phyloP scores from a whole-genome alignment of 1,284 basidiomycete species.

The Exobasidium rhododendri region DNA sequence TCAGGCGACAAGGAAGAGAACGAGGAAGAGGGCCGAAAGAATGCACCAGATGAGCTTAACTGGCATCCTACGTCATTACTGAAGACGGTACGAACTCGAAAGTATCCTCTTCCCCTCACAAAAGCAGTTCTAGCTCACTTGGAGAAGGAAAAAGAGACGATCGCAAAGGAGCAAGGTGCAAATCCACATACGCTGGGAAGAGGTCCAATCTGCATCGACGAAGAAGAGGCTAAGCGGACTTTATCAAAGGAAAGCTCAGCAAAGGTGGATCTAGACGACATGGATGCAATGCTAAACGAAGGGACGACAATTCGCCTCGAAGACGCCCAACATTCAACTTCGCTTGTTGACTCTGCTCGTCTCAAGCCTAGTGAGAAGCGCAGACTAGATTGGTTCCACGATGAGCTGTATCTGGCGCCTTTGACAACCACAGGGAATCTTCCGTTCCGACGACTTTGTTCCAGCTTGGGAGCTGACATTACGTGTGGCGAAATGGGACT shows the following conservation, averaged over 20 bases:
- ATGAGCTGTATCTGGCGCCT: conserved; percentile 85
- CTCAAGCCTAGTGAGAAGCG: conserved; percentile 78
- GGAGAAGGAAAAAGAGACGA: conserved; percentile 23
- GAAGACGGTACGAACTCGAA: conserved; percentile 9
- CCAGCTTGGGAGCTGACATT: conserved; percentile 83
- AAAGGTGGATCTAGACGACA: conserved; percentile 10
- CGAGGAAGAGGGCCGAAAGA: neutral
- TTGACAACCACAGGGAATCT: conserved; percentile 93
- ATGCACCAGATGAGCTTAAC: conserved; percentile 6
- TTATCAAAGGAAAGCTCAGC: neutral
- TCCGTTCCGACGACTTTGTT: conserved; percentile 87
- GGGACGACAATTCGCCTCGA: conserved; percentile 21
- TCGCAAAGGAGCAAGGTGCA: neutral
- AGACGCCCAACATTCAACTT: conserved; percentile 6
- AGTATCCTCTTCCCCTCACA: conserved; percentile 38
- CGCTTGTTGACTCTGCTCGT: conserved; percentile 58
- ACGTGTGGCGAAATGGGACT: conserved; percentile 83
- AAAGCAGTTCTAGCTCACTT: conserved; percentile 32
- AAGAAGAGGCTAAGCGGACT: neutral
- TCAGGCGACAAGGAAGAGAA: neutral
- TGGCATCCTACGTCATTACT: neutral
- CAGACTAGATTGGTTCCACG: conserved; percentile 74
- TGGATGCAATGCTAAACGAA: conserved; percentile 41
- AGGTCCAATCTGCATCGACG: neutral
- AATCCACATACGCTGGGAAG: neutral